Conservation (phyloP, 345 rosid genomes). For the Salix viminalis region DNA sequence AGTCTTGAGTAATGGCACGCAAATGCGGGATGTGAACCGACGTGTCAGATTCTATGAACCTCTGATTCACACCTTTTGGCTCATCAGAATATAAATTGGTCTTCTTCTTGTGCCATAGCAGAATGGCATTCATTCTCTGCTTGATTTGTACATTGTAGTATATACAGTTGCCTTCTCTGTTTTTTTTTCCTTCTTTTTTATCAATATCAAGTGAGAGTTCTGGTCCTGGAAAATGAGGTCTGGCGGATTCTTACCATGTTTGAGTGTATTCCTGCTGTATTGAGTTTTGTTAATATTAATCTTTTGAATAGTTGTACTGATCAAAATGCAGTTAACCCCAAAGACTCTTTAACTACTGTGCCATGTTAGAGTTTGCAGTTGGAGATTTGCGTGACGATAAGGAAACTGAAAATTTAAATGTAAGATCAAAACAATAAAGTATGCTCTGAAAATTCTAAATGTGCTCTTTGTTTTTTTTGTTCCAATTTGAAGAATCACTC, state of each 20-base stretch:
- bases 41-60: background rate
- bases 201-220: constrained; percentile 5
- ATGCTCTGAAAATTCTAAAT: too few species aligned
- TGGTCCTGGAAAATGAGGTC: constrained; percentile 6
- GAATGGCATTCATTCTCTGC: background rate
- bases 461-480: too few species aligned
- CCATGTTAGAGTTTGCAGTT: background rate
- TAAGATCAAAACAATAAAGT: too few species aligned
- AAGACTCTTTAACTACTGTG: background rate
- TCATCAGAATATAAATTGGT: background rate
- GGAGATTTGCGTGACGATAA: background rate
- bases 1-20: background rate
- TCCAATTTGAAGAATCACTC: too few species aligned
- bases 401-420: too few species aligned
- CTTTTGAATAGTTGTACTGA: constrained; percentile 1
- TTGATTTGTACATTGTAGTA: constrained; percentile 35
- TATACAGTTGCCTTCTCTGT: background rate
- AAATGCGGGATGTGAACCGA: background rate
- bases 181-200: background rate
- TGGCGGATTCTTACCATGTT: constrained; percentile 4
- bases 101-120: background rate
- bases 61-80: background rate
- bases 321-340: background rate
- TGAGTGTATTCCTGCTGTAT: constrained; percentile 16
- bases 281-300: background rate